Evolutionary conservation across 2,329 filamentous ascomycete species (phyloP).

Genomic region (Acrodontium crateriforme): DNA sequence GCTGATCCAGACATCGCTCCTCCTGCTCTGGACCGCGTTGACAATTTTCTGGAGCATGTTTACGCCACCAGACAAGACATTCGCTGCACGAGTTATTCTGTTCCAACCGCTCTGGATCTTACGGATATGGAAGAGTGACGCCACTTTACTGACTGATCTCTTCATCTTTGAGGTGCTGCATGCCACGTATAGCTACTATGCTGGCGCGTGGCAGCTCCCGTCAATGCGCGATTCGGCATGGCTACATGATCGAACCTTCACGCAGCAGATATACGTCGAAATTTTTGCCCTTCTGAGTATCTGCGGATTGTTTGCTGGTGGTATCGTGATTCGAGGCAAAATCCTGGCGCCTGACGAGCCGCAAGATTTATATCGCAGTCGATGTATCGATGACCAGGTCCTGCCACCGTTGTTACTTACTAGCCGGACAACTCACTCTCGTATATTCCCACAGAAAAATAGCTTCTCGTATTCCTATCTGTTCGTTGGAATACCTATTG

Average conservation of each 20-base stretch:
- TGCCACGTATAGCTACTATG: constrained; percentile 11
- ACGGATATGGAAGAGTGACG: constrained; percentile 10
- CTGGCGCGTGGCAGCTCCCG: constrained; percentile 13
- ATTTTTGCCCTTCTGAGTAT: constrained; percentile 15
- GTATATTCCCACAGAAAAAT: constrained; percentile 54
- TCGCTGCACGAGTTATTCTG: constrained; percentile 15
- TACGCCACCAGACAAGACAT: constrained; percentile 17
- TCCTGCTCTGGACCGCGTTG: constrained; percentile 13
- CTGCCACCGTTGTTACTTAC: constrained; percentile 46
- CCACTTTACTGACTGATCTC: constrained; percentile 17
- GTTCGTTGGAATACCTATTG: constrained; percentile 52
- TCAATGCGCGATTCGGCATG: constrained; percentile 3
- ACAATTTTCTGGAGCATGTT: constrained; percentile 21
- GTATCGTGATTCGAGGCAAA: constrained; percentile 15
- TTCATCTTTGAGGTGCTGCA: constrained; percentile 12
- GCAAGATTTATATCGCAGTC: too few species aligned
- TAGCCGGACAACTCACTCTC: constrained; percentile 49
- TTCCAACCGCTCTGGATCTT: constrained; percentile 19
- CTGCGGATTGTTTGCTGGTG: constrained; percentile 17
- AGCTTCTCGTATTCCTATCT: constrained; percentile 60
- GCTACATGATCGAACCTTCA: constrained; percentile 7
- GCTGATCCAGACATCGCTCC: constrained; percentile 5
- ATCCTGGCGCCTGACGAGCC: constrained; percentile 8
- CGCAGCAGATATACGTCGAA: constrained; percentile 12
- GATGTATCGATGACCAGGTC: constrained; percentile 21